phyloP scores from a whole-genome alignment of 2,329 filamentous ascomycete genomes.

The Alternaria sp. region DNA sequence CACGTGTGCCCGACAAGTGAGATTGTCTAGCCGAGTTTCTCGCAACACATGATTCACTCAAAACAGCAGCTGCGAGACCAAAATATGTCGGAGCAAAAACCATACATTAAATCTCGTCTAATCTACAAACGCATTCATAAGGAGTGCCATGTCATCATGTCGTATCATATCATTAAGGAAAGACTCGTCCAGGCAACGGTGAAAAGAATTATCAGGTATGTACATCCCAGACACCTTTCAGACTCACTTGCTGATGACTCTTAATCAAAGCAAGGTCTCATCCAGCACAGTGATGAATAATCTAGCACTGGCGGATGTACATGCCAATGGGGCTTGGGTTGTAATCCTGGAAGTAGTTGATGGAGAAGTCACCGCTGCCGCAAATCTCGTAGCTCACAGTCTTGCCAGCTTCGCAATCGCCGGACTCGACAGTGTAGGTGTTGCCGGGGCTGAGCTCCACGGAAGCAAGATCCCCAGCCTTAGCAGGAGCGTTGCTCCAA shows the following conservation, averaged over 20 bases:
- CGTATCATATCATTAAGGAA: background rate
- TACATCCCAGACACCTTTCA: background rate
- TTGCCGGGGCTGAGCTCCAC: conserved; percentile 61
- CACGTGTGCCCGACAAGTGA: background rate
- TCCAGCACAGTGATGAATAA: background rate
- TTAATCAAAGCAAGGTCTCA: background rate
- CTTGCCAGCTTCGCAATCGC: conserved; percentile 64
- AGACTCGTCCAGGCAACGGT: background rate
- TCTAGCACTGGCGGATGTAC: conserved; percentile 41
- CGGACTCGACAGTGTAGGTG: conserved; percentile 62
- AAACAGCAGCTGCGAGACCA: fast-evolving
- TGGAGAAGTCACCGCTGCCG: conserved; percentile 57
- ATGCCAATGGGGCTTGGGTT: conserved; percentile 59
- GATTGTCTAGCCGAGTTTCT: background rate
- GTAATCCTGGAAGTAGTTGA: conserved; percentile 72
- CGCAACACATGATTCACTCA: background rate
- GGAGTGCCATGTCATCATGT: conserved; percentile 7
- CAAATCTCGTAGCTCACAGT: conserved; percentile 63
- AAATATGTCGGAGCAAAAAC: background rate
- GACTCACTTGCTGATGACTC: conserved; percentile 1
- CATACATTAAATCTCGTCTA: background rate
- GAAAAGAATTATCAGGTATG: background rate
- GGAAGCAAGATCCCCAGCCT: conserved; percentile 53
- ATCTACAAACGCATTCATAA: conserved; percentile 2
- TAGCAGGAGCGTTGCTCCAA: conserved; percentile 61